Percentiles rank a stretch among this genome's conserved stretches.
Evolutionary conservation across 148 eudicot species (phyloP).

Genomic region (Camellia granthamiana): DNA sequence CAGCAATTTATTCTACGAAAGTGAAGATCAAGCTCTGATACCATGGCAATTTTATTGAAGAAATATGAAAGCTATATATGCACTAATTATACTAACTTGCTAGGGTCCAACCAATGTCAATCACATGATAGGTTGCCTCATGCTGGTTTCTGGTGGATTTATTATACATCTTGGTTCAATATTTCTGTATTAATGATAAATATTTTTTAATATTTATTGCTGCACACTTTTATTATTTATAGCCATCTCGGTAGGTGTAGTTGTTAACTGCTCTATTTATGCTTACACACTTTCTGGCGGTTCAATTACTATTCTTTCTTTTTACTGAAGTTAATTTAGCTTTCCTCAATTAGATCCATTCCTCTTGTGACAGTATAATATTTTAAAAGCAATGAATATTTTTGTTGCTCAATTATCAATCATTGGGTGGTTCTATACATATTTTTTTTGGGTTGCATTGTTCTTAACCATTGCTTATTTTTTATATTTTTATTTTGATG

Average conservation of each 20-base stretch:
- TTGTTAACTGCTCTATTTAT: background rate
- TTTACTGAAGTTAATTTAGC: background rate
- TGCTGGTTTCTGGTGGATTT: slow-evolving; percentile 1
- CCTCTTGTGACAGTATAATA: background rate
- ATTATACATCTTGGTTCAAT: background rate
- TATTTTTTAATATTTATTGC: background rate
- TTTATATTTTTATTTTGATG: background rate
- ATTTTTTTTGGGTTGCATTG: background rate
- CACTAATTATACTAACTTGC: background rate
- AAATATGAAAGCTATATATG: background rate
- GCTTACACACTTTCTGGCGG: background rate
- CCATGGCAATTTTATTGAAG: too few species aligned
- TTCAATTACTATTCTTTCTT: background rate
- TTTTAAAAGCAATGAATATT: background rate
- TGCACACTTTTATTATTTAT: background rate
- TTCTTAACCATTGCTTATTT: background rate
- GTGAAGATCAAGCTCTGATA: too few species aligned
- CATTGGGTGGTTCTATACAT: background rate
- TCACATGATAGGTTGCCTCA: background rate
- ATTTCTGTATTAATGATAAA: background rate
- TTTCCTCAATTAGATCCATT: background rate
- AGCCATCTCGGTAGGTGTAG: background rate
- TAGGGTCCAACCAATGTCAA: background rate
- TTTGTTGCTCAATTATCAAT: slow-evolving; percentile 12
- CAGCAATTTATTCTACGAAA: too few species aligned